Evolutionary conservation across 805 yeast species (phyloP).

Genomic region (Starmerella sp.): DNA sequence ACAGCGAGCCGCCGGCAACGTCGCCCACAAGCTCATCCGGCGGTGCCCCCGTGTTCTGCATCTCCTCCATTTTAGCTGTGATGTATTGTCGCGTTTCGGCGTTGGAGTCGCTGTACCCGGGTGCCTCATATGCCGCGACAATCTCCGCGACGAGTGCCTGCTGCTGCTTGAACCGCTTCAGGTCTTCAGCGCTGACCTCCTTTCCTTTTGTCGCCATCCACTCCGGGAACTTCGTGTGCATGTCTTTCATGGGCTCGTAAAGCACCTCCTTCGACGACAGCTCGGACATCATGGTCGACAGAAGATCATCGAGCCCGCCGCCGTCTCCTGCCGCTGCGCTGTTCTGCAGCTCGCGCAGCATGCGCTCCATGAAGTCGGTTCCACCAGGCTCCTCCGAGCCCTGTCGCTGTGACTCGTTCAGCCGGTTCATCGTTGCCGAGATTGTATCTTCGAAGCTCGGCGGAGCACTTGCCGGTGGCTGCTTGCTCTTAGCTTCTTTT

Average conservation of each 20-base stretch:
- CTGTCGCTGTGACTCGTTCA: slow-evolving; percentile 65
- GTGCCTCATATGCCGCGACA: slow-evolving; percentile 53
- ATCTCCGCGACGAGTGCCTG: slow-evolving; percentile 49
- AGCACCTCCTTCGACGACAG: slow-evolving; percentile 74
- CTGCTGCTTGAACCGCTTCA: slow-evolving; percentile 49
- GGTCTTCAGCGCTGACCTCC: slow-evolving; percentile 37
- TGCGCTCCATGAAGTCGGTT: slow-evolving; percentile 43
- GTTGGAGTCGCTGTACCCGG: slow-evolving; percentile 45
- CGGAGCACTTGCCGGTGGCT: background rate
- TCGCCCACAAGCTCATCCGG: slow-evolving; percentile 65
- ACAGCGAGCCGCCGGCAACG: slow-evolving; percentile 34
- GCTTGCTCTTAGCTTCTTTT: slow-evolving; percentile 9
- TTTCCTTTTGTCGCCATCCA: slow-evolving; percentile 49
- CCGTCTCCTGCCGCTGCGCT: slow-evolving; percentile 28
- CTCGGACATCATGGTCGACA: slow-evolving; percentile 67
- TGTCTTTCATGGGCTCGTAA: slow-evolving; percentile 78
- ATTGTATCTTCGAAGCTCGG: slow-evolving; percentile 56
- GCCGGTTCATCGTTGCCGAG: slow-evolving; percentile 64
- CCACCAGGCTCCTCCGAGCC: slow-evolving; percentile 30
- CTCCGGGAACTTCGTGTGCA: slow-evolving; percentile 57
- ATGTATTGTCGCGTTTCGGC: slow-evolving; percentile 39
- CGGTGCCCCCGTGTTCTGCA: slow-evolving; percentile 65
- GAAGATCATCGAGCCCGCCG: slow-evolving; percentile 57
- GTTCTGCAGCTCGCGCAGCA: slow-evolving; percentile 48
- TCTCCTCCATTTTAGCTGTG: slow-evolving; percentile 45